These are phyloP conservation scores for Ramaria rubella DNA, from an alignment of 768 basidiomycete species.

Conservation along the genomic window DNA sequence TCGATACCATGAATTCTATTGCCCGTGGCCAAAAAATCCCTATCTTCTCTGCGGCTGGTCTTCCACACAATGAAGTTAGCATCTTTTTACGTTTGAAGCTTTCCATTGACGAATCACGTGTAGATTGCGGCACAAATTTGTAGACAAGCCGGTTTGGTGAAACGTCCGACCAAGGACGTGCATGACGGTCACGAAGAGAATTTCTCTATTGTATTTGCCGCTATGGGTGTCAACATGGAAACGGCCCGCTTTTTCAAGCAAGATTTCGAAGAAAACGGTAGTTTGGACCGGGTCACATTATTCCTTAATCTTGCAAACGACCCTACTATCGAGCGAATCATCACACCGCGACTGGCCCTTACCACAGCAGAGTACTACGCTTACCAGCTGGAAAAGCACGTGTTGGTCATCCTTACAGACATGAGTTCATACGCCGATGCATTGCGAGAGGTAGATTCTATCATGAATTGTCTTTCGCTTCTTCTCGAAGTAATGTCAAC, in stretches of 20 bases:
- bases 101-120: constrained; percentile 9
- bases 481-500: constrained; percentile 13
- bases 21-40: constrained; percentile 99
- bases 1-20: constrained; percentile 97
- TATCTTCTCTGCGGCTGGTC: constrained; percentile 97
- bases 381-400: constrained; percentile 99
- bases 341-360: constrained; percentile 94
- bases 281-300: constrained; percentile 92
- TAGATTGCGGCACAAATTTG: constrained; percentile 99
- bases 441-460: constrained; percentile 70
- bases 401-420: constrained; percentile 96
- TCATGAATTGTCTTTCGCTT: constrained; percentile 17
- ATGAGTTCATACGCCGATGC: constrained; percentile 99
- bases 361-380: constrained; percentile 99
- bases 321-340: constrained; percentile 99
- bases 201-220: constrained; percentile 98
- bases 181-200: constrained; percentile 99
- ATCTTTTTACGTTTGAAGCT: constrained; percentile 7
- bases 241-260: constrained; percentile 99
- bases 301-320: constrained; percentile 99
- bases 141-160: constrained; percentile 96
- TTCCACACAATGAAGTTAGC: constrained; percentile 94
- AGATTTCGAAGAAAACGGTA: constrained; percentile 98
- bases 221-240: constrained; percentile 99
- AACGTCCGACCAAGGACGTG: constrained; percentile 92